phyloP scores from a whole-genome alignment of 352 stramenopile genomes.

The Phytophthora melonis region DNA sequence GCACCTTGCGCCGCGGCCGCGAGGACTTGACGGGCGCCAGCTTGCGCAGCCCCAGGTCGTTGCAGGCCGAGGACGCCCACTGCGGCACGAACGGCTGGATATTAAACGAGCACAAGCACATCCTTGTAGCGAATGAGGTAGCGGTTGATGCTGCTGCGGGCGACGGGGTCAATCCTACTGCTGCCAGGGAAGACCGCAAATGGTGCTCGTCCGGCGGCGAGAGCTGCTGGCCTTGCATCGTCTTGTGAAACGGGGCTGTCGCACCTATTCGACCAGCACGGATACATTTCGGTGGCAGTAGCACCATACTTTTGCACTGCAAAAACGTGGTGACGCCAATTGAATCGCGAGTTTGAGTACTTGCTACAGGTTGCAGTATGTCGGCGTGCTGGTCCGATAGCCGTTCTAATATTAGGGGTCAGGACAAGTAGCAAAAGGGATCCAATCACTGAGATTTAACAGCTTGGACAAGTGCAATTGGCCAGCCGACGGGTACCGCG shows the following conservation, averaged over 20 bases:
- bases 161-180: background rate
- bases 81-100: slow-evolving; percentile 38
- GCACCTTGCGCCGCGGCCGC: slow-evolving; percentile 57
- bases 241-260: slow-evolving; percentile 25
- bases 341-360: background rate
- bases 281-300: slow-evolving; percentile 29
- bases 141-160: background rate
- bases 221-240: slow-evolving; percentile 23
- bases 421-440: slow-evolving; percentile 10
- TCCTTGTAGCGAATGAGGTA: background rate
- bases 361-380: background rate
- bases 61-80: slow-evolving; percentile 50
- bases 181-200: slow-evolving; percentile 36
- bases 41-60: slow-evolving; percentile 45
- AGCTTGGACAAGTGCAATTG: background rate
- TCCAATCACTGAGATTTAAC: slow-evolving; percentile 31
- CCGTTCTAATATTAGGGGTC: slow-evolving; percentile 10
- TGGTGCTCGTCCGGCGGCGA: slow-evolving; percentile 15
- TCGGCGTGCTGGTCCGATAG: slow-evolving; percentile 9
- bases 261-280: slow-evolving; percentile 24
- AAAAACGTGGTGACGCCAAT: slow-evolving; percentile 9
- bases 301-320: background rate
- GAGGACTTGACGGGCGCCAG: slow-evolving; percentile 38
- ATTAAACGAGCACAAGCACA: slow-evolving; percentile 50
- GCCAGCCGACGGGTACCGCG: slow-evolving; percentile 5